Conservation (phyloP, 495 filamentous ascomycete species). For the Lasiosphaeria ovina region DNA sequence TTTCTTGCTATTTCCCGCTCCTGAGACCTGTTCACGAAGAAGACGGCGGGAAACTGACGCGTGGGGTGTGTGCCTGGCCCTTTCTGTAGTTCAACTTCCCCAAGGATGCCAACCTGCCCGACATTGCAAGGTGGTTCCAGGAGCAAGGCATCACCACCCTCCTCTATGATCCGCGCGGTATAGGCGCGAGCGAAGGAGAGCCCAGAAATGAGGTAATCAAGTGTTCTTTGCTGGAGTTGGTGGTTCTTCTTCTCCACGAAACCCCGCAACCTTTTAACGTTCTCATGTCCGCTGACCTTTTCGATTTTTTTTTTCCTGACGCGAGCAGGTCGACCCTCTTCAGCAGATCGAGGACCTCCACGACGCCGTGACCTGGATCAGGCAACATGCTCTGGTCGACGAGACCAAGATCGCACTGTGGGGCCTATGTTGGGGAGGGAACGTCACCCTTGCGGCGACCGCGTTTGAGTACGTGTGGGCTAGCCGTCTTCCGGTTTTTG, state of each 20-base stretch:
- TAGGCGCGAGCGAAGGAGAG: neutral
- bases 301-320: neutral
- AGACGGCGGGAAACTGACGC: neutral
- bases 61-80: neutral
- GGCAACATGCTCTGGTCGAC: neutral
- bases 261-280: neutral
- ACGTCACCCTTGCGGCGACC: slow-evolving; percentile 2
- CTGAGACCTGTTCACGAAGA: neutral
- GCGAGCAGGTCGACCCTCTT: neutral
- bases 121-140: neutral
- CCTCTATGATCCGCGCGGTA: neutral
- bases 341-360: slow-evolving; percentile 1
- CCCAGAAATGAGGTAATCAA: neutral
- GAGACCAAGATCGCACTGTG: neutral
- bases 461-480: slow-evolving; percentile 3
- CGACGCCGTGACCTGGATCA: slow-evolving; percentile 2
- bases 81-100: neutral
- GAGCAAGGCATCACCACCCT: neutral
- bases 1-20: neutral
- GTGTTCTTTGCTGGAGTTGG: neutral
- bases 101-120: neutral
- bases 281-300: neutral
- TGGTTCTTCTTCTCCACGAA: neutral
- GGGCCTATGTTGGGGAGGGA: neutral
- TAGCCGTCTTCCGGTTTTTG: neutral